Conservation (phyloP, 2,329 filamentous ascomycete species). For the Lachnellula arida region DNA sequence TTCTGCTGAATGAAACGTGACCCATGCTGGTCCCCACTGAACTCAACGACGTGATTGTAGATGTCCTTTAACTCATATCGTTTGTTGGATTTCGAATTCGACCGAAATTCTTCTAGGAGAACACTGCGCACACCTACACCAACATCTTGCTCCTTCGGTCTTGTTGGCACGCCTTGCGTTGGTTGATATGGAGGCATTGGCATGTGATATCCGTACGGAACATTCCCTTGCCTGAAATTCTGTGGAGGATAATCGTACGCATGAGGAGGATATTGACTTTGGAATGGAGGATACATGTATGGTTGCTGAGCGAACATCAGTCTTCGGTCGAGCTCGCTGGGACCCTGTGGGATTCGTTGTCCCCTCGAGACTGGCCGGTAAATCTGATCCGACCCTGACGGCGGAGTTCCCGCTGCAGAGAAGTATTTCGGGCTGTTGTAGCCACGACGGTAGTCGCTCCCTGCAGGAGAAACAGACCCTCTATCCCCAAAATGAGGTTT, state of each 20-base stretch:
- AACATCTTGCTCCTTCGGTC: constrained; percentile 32
- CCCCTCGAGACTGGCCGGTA: constrained; percentile 27
- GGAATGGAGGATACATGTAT: constrained; percentile 36
- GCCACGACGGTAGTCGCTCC: constrained; percentile 31
- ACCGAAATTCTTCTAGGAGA: constrained; percentile 75
- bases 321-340: constrained; percentile 26
- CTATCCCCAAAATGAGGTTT: constrained; percentile 25
- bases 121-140: constrained; percentile 59
- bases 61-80: constrained; percentile 87
- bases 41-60: constrained; percentile 82
- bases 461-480: constrained; percentile 28
- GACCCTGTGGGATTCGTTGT: constrained; percentile 25
- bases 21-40: constrained; percentile 91
- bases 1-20: constrained; percentile 95
- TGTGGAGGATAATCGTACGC: constrained; percentile 36
- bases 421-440: constrained; percentile 30
- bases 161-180: constrained; percentile 24
- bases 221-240: constrained; percentile 34
- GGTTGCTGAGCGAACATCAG: constrained; percentile 24
- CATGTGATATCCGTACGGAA: constrained; percentile 34
- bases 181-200: constrained; percentile 26
- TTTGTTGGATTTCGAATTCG: constrained; percentile 64
- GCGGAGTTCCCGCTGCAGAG: constrained; percentile 22
- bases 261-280: constrained; percentile 36
- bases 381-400: constrained; percentile 25